Percentiles rank a stretch among this genome's conserved stretches.
These are phyloP conservation scores for Lagenaria siceraria DNA, from an alignment of 306 rosid species.

Conservation along the genomic window DNA sequence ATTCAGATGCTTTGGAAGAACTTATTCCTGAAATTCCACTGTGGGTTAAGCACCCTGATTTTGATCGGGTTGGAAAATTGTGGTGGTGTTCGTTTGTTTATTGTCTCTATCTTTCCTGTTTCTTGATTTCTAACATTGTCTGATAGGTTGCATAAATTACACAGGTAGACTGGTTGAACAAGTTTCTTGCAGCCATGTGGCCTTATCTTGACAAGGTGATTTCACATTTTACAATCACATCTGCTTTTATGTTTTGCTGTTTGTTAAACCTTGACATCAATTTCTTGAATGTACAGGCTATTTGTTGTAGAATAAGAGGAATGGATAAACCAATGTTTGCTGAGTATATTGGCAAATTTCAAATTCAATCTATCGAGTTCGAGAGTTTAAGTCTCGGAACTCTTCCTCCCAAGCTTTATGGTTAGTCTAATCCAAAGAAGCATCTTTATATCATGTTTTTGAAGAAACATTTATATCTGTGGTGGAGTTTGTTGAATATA, in stretches of 20 bases:
- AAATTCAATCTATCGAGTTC: slow-evolving; percentile 54
- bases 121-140: neutral
- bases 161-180: slow-evolving; percentile 92
- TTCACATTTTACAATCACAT: neutral
- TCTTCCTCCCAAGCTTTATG: slow-evolving; percentile 65
- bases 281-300: slow-evolving; percentile 38
- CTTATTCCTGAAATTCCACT: slow-evolving; percentile 68
- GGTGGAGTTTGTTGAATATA: neutral
- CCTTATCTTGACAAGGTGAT: slow-evolving; percentile 79
- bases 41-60: slow-evolving; percentile 83
- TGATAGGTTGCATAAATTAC: neutral
- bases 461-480: neutral
- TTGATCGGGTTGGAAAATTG: slow-evolving; percentile 56
- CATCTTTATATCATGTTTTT: neutral
- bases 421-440: slow-evolving; percentile 24
- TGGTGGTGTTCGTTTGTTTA: neutral
- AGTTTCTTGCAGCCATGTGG: slow-evolving; percentile 55
- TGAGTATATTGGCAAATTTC: slow-evolving; percentile 57
- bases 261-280: neutral
- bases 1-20: slow-evolving; percentile 52
- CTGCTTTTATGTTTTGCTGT: neutral
- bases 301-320: slow-evolving; percentile 43
- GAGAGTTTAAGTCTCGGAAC: slow-evolving; percentile 64
- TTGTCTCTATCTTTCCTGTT: neutral
- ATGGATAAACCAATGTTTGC: slow-evolving; percentile 41